phyloP scores from a whole-genome alignment of 129 eudicot species.

The Pulicaria dysenterica region DNA sequence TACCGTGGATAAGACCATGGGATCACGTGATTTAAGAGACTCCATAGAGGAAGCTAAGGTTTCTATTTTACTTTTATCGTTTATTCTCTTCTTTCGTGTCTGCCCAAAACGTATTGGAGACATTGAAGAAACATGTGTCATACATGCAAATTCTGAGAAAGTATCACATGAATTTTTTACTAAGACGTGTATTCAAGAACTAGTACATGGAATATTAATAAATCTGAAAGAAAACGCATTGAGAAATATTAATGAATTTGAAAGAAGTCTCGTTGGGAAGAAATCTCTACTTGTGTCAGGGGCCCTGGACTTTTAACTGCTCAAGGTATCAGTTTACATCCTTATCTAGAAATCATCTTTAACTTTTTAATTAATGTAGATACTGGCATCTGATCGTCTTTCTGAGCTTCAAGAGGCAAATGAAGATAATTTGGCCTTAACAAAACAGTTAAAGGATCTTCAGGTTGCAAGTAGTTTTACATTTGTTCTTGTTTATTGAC shows the following conservation, averaged over 20 bases:
- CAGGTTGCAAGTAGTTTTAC: conserved; percentile 48
- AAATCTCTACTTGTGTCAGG: too few relatives aligned
- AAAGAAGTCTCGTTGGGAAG: too few relatives aligned
- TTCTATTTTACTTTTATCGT: conserved; percentile 1
- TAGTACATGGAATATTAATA: too few relatives aligned
- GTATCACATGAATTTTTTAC: too few relatives aligned
- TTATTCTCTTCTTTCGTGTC: conserved; percentile 8
- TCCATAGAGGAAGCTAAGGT: conserved; percentile 92
- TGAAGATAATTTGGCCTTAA: conserved; percentile 66
- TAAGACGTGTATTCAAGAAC: too few relatives aligned
- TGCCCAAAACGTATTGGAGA: conserved; percentile 2
- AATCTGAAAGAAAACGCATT: too few relatives aligned
- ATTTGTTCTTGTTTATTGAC: neutral
- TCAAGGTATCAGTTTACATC: too few relatives aligned
- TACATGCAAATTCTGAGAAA: too few relatives aligned
- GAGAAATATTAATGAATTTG: too few relatives aligned
- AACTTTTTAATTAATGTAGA: conserved; percentile 46
- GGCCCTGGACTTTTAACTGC: too few relatives aligned
- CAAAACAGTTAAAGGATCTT: conserved; percentile 86
- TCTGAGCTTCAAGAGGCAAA: conserved; percentile 91
- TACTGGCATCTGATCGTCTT: conserved; percentile 84
- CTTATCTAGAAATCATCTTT: too few relatives aligned
- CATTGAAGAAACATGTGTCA: too few relatives aligned
- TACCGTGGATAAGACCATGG: conserved; percentile 62
- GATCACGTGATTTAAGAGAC: conserved; percentile 72